Base-by-base conservation (phyloP, 441 rosid species). In the Sinapis alba region DNA sequence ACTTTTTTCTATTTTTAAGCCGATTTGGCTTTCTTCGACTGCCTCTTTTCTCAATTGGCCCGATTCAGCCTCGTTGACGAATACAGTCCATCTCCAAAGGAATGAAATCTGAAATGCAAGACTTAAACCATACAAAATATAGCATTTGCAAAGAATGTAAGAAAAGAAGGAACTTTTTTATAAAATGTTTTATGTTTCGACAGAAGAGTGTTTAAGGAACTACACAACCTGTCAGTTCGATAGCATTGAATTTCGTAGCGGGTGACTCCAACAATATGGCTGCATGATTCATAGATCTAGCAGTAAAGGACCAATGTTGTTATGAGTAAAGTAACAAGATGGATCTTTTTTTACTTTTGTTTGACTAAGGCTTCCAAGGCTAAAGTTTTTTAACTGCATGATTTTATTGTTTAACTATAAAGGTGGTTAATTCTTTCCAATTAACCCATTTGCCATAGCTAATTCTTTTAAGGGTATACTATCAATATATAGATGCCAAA, bases 401-500 rank as follows among this genome's bases (percentile, higher is more conserved):
- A 74, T 15, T 34, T 67, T 65, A 24, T 13, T 61, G 30, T n/a
- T 61, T 34, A 34, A 23, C 67, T 15, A 65, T 13, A 74, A 12
- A 45, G 13, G n/a, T n/a, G 24, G 7, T 65, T 20, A 12, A 19
- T 19, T 23, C 26, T 53, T 5, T 21, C 59, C 26, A 66, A 3
- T 11, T 26, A 27, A 10, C 51, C 9, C 20, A 24, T 73, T 41
- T 23, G 15, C 20, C 28, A 65, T 66, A 45, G 38, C 53, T 28
- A 21, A 43, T 19, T 28, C 28, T 66, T 47, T 11, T 5, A 43
- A 18, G 15, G n/a, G 60, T 45, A 7, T 8, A 16, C 19, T 16
- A 43, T 45, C 61, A 58, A 45, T 68, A 68, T 30, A 63, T 41
- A 56, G 41, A 45, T 64, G 18, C 75, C 20, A 68, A 56, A 63